Evolutionary conservation across 352 stramenopile species (phyloP), one percentile per base, ranked within the genome.

Genomic region (Globisporangium cederbergense): DNA sequence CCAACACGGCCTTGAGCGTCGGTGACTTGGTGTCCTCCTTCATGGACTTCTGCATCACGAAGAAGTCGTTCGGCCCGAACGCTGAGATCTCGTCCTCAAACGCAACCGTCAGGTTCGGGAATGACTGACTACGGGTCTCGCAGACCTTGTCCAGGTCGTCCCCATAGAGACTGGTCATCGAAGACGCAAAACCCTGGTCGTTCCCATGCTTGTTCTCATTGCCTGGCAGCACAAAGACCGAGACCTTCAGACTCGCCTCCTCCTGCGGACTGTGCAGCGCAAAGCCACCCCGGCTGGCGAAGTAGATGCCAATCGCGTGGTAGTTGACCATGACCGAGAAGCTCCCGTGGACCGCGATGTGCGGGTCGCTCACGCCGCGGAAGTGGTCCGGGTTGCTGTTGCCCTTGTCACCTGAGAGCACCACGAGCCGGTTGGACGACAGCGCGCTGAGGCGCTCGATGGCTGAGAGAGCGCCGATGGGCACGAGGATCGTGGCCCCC

Each of bases 321-420:
- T 98, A 98, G 67, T 98, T 98, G 25, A 98, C 88, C 87, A 96
- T 98, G 56, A 98, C 84, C 2, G 88, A 98, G 68, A 98, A 98
- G 40, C 86, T 97, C 10, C 96, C 96, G 66, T 98, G 96, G 22
- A 98, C 85, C 0, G 96, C 95, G 40, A 98, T 98, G 69, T 98
- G 94, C 16, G 96, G 95, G 71, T 98, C 95, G 56, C 78, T 87
- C 18, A 97, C 67, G 5, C 90, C 91, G 22, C 80, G 68, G 64
- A 98, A 98, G 66, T 98, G 92, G 43, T 97, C 91, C 0, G 89
- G 87, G 62, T 97, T 93, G 71, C 93, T 97, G 70, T 97, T 97
- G 10, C 93, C 95, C 63, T 98, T 98, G 69, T 98, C 95, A 2
- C 90, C 95, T 10, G 88, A 96, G 45, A 98, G 72, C n/a, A 97